Evolutionary conservation across 148 eudicot species (phyloP).

Genomic region (Spergularia marina): DNA sequence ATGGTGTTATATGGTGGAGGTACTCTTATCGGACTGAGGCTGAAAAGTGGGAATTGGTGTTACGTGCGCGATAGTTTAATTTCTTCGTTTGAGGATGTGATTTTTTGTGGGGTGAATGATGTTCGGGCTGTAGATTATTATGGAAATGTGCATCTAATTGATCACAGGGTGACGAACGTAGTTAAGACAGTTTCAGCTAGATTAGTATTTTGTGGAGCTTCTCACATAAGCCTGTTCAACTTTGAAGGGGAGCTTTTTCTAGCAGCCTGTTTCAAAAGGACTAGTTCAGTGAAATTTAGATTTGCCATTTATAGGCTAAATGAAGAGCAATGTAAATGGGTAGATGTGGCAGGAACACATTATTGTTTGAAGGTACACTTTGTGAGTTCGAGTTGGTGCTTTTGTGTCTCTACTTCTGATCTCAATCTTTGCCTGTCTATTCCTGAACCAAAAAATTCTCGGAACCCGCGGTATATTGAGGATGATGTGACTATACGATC

Average conservation of each 20-base stretch:
- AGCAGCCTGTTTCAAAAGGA: too few species aligned
- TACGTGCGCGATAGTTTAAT: not conserved
- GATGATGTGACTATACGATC: too few species aligned
- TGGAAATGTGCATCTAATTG: not conserved
- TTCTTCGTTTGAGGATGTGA: not conserved
- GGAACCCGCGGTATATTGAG: too few species aligned
- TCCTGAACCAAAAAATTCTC: too few species aligned
- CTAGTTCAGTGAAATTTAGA: too few species aligned
- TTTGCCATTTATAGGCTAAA: not conserved
- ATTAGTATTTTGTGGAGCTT: too few species aligned
- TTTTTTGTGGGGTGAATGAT: not conserved
- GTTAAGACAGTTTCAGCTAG: too few species aligned
- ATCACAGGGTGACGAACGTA: not conserved
- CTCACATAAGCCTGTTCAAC: too few species aligned
- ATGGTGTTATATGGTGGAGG: constrained; percentile 7
- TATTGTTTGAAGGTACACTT: too few species aligned
- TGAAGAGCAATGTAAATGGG: not conserved
- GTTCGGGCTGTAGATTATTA: not conserved
- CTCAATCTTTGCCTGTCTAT: too few species aligned
- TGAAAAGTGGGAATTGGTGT: not conserved
- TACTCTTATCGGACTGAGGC: not conserved
- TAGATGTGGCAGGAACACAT: too few species aligned
- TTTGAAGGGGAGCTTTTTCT: too few species aligned
- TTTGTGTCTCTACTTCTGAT: not conserved
- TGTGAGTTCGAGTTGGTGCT: not conserved